Evolutionary conservation across 2,329 filamentous ascomycete genomes (phyloP).

Genomic region (Trichoderma koningii): DNA sequence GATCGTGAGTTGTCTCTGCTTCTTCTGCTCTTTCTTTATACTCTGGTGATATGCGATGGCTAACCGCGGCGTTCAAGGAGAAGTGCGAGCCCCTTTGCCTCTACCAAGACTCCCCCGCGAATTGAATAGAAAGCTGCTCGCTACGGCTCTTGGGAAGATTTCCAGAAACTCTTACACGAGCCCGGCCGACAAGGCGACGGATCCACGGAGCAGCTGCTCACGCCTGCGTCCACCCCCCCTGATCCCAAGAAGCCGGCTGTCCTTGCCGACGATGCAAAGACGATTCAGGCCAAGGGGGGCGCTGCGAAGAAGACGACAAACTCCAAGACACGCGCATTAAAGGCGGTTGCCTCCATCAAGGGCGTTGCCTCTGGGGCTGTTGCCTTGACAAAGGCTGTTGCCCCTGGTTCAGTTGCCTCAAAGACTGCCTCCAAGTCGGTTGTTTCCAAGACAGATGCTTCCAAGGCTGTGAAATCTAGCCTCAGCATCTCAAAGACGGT

Average conservation of each 20-base stretch:
- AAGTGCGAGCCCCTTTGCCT: slow-evolving; percentile 43
- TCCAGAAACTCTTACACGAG: slow-evolving; percentile 34
- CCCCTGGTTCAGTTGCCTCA: neutral
- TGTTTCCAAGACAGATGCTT: neutral
- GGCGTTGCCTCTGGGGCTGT: neutral
- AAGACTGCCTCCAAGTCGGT: neutral
- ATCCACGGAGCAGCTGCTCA: neutral
- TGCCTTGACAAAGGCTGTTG: neutral
- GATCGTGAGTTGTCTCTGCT: slow-evolving; percentile 64
- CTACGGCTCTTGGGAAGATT: slow-evolving; percentile 37
- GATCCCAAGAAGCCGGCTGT: neutral
- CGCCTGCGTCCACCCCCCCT: neutral
- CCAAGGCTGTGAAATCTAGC: neutral
- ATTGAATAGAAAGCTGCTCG: slow-evolving; percentile 46
- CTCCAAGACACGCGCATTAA: neutral
- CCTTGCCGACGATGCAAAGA: neutral
- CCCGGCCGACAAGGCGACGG: slow-evolving; percentile 25
- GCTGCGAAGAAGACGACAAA: neutral
- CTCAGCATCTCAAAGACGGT: neutral
- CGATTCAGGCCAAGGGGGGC: neutral
- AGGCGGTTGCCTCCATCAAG: neutral
- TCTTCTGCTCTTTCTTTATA: neutral
- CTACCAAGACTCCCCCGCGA: slow-evolving; percentile 46
- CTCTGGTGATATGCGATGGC: neutral
- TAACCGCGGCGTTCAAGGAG: slow-evolving; percentile 34